Percentiles rank a stretch among this genome's conserved stretches.
These are phyloP conservation scores for Brachypodium distachyon DNA, from an alignment of 202 grass and related monocot genomes.

Conservation along the genomic window DNA sequence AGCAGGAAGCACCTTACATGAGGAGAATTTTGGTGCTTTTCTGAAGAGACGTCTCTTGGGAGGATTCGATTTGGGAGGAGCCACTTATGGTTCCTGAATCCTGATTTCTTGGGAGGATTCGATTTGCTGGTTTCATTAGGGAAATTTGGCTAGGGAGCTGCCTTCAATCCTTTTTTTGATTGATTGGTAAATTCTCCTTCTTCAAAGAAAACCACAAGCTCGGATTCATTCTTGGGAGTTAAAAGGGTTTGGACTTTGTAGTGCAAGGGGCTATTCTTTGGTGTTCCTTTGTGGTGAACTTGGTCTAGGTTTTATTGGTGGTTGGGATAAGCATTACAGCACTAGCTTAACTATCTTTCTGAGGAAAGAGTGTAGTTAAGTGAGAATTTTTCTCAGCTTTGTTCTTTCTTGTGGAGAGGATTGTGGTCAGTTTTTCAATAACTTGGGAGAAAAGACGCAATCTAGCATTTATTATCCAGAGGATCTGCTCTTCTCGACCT, in stretches of 20 bases:
- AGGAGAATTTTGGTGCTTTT: neutral
- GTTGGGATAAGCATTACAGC: neutral
- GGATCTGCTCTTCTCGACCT: neutral
- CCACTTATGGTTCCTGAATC: neutral
- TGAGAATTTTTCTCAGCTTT: neutral
- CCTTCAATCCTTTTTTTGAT: slow-evolving; percentile 12
- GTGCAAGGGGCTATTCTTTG: neutral
- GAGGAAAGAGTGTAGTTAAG: neutral
- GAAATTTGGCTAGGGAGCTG: slow-evolving; percentile 3
- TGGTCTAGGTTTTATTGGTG: neutral
- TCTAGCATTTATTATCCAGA: neutral
- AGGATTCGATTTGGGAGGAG: neutral
- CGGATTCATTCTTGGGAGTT: neutral
- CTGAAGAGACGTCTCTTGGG: neutral
- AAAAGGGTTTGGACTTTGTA: neutral
- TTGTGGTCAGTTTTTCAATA: neutral
- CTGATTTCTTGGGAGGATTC: slow-evolving; percentile 8
- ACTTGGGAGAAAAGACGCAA: neutral
- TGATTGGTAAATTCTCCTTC: neutral
- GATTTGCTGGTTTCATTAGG: slow-evolving; percentile 1
- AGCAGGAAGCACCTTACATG: neutral
- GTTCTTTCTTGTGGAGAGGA: slow-evolving; percentile 11
- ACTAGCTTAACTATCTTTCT: neutral
- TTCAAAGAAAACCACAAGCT: neutral
- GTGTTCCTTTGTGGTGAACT: neutral